phyloP scores from a whole-genome alignment of 257 asterid species.

The Solanum phureja region DNA sequence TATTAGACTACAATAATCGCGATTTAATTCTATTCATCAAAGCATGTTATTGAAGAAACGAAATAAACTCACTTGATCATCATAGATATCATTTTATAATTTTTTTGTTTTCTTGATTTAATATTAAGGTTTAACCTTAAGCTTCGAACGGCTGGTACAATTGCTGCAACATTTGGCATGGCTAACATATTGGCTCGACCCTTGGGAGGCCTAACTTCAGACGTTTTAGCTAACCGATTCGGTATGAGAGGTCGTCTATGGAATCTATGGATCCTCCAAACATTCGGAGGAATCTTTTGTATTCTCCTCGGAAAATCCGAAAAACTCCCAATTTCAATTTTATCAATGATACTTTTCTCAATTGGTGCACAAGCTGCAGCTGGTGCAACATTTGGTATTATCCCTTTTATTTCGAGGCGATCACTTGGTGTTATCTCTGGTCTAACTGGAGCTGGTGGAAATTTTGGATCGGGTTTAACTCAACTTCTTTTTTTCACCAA shows the following conservation, averaged over 20 bases:
- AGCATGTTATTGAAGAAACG: background rate
- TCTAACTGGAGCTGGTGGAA: slow-evolving; percentile 53
- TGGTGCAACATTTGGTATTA: slow-evolving; percentile 46
- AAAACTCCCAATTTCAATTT: slow-evolving; percentile 25
- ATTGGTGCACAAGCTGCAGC: slow-evolving; percentile 44
- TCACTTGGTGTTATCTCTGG: slow-evolving; percentile 51
- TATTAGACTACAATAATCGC: background rate
- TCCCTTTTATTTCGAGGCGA: slow-evolving; percentile 44
- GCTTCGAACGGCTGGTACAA: slow-evolving; percentile 47
- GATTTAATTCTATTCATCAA: background rate
- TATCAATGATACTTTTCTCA: slow-evolving; percentile 44
- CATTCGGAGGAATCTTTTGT: slow-evolving; percentile 47
- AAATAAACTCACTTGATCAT: background rate
- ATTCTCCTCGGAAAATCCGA: slow-evolving; percentile 31
- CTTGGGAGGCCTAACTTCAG: slow-evolving; percentile 42
- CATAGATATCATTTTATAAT: too few relatives aligned
- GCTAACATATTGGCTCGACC: slow-evolving; percentile 50
- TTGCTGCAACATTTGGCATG: slow-evolving; percentile 55
- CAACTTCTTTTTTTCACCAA: slow-evolving; percentile 40
- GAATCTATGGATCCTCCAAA: slow-evolving; percentile 53
- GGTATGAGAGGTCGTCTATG: slow-evolving; percentile 63
- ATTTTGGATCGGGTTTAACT: slow-evolving; percentile 46
- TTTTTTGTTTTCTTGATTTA: background rate
- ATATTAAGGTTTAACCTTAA: slow-evolving; percentile 29
- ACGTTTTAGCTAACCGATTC: slow-evolving; percentile 27